phyloP scores from a whole-genome alignment of 805 yeast species.

The Ogataea nonfermentans region DNA sequence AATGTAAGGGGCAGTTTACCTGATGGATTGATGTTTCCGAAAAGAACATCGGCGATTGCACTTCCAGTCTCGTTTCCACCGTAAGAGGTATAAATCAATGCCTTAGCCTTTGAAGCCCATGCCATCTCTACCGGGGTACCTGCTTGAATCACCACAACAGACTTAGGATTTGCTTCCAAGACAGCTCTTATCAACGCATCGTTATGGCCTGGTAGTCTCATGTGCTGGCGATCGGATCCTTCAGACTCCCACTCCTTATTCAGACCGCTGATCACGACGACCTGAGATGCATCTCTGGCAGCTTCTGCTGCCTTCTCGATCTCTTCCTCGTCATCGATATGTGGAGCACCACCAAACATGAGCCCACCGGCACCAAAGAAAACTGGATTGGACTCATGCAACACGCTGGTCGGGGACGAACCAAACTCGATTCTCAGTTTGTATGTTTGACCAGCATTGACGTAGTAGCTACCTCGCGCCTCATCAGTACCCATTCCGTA shows the following conservation, averaged over 20 bases:
- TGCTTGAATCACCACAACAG: constrained; percentile 39
- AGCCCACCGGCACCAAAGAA: constrained; percentile 24
- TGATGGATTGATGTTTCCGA: constrained; percentile 43
- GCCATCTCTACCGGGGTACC: constrained; percentile 43
- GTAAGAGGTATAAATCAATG: constrained; percentile 37
- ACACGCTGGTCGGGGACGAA: constrained; percentile 39
- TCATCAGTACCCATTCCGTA: constrained; percentile 57
- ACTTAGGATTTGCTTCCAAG: constrained; percentile 34
- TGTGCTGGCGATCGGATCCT: constrained; percentile 38
- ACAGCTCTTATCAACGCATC: constrained; percentile 35
- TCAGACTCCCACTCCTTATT: constrained; percentile 42
- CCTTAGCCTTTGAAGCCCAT: constrained; percentile 36
- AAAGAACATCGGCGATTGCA: constrained; percentile 43
- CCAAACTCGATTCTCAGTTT: constrained; percentile 50
- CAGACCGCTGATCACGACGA: constrained; percentile 37
- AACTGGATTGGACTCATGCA: constrained; percentile 7
- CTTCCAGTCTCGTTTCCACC: constrained; percentile 43
- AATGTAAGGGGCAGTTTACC: constrained; percentile 43
- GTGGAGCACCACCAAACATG: constrained; percentile 19
- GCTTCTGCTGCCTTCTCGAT: constrained; percentile 32
- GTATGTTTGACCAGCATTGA: constrained; percentile 46
- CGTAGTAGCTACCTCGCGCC: constrained; percentile 37
- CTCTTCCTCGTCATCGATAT: constrained; percentile 10
- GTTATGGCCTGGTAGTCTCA: constrained; percentile 38
- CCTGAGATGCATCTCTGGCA: constrained; percentile 37